phyloP scores from a whole-genome alignment of 1,139 yeast species.

The Candida tropicalis region DNA sequence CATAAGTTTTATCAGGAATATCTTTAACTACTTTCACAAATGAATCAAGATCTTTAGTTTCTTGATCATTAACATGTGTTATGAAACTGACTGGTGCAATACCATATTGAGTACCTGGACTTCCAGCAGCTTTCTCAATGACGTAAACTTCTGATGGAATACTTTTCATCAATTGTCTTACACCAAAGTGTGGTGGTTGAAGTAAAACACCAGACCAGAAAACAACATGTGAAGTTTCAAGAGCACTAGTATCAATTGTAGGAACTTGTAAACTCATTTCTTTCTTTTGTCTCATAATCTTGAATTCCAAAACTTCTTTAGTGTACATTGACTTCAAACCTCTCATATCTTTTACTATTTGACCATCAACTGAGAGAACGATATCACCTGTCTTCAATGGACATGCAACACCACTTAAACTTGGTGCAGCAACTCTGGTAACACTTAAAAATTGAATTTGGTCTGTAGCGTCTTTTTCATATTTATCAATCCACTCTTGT shows the following conservation, averaged over 20 bases:
- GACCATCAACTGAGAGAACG: slow-evolving; percentile 67
- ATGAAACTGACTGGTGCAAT: slow-evolving; percentile 79
- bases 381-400: slow-evolving; percentile 68
- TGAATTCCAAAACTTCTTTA: slow-evolving; percentile 52
- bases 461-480: slow-evolving; percentile 62
- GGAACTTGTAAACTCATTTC: slow-evolving; percentile 61
- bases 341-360: slow-evolving; percentile 63
- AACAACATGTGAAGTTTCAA: slow-evolving; percentile 68
- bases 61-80: slow-evolving; percentile 81
- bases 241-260: slow-evolving; percentile 56
- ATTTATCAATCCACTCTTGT: slow-evolving; percentile 73
- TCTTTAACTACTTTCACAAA: slow-evolving; percentile 64
- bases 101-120: slow-evolving; percentile 87
- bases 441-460: slow-evolving; percentile 76
- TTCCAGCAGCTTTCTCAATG: slow-evolving; percentile 70
- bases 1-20: slow-evolving; percentile 79
- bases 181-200: slow-evolving; percentile 55
- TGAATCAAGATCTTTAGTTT: slow-evolving; percentile 67
- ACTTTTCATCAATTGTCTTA: slow-evolving; percentile 68
- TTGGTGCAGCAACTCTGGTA: slow-evolving; percentile 64
- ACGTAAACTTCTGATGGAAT: slow-evolving; percentile 86
- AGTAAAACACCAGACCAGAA: slow-evolving; percentile 81
- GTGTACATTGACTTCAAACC: slow-evolving; percentile 63
- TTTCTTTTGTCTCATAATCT: slow-evolving; percentile 59
- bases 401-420: slow-evolving; percentile 23